phyloP scores from a whole-genome alignment of 805 yeast species.

The Metschnikowia orientalis region DNA sequence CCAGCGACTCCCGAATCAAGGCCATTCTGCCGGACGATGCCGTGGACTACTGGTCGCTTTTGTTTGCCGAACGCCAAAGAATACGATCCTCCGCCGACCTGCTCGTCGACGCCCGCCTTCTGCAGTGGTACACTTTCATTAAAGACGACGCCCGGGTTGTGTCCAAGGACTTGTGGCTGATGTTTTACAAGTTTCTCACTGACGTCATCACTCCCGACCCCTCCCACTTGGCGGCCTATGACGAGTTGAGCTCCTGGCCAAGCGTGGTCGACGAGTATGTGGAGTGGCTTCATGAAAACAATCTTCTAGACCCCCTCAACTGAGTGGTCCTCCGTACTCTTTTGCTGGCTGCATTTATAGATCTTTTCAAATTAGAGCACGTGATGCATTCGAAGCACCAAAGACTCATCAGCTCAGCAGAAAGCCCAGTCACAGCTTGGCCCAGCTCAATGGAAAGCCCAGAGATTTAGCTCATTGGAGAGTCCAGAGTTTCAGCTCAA shows the following conservation, averaged over 20 bases:
- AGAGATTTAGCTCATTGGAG: no score
- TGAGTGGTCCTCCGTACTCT: no score
- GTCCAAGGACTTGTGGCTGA: constrained; percentile 78
- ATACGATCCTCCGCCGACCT: not conserved
- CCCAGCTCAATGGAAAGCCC: no score
- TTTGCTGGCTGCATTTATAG: no score
- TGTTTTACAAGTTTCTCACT: constrained; percentile 65
- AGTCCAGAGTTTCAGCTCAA: no score
- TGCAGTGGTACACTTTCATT: constrained; percentile 59
- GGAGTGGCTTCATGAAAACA: constrained; percentile 44
- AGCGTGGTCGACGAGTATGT: constrained; percentile 79
- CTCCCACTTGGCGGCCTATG: constrained; percentile 49
- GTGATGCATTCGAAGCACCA: no score
- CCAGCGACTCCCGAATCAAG: constrained; percentile 47
- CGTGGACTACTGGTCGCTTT: constrained; percentile 69
- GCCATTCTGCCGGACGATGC: constrained; percentile 58
- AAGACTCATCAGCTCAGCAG: no score
- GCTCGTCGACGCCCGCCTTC: constrained; percentile 27
- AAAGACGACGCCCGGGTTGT: constrained; percentile 44
- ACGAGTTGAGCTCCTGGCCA: constrained; percentile 90
- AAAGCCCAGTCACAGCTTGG: no score
- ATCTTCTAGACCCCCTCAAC: constrained; percentile 12
- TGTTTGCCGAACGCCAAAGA: constrained; percentile 34
- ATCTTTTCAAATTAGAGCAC: no score
- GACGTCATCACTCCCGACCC: constrained; percentile 49